These are phyloP conservation scores for Helicostylum pulchrum DNA, from an alignment of 192 early-diverging fungal species.

Conservation along the genomic window DNA sequence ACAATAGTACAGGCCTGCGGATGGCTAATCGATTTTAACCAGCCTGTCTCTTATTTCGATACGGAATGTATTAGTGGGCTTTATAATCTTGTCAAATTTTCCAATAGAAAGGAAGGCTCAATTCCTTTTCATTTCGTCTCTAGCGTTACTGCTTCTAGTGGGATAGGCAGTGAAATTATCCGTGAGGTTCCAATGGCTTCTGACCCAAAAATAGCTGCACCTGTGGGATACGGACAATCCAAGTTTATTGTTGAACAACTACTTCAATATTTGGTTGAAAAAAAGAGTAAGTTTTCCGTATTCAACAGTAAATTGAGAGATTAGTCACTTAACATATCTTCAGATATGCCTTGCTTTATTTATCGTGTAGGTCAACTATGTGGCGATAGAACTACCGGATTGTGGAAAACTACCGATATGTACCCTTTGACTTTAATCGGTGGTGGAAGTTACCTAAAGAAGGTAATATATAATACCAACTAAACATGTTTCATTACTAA, in stretches of 20 bases:
- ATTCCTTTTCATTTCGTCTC: conserved; percentile 33
- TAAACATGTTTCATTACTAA: too few species aligned
- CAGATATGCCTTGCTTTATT: conserved; percentile 19
- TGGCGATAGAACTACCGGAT: conserved; percentile 24
- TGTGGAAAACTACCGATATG: conserved; percentile 32
- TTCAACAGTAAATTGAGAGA: too few species aligned
- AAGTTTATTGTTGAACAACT: conserved; percentile 35
- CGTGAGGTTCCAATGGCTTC: conserved; percentile 16
- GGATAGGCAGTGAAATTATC: background rate
- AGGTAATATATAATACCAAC: background rate
- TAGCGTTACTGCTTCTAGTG: conserved; percentile 25
- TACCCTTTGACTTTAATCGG: conserved; percentile 26
- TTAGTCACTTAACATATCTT: too few species aligned
- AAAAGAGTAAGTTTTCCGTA: conserved; percentile 2
- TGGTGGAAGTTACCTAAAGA: conserved; percentile 1
- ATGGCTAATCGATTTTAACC: conserved; percentile 39
- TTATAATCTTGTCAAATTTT: conserved; percentile 25
- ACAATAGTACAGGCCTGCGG: conserved; percentile 30
- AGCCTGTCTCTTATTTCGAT: conserved; percentile 27
- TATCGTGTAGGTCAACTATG: conserved; percentile 32
- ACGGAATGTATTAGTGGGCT: conserved; percentile 26
- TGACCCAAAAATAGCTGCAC: conserved; percentile 13
- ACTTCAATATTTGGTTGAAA: conserved; percentile 7
- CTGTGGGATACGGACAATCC: conserved; percentile 35
- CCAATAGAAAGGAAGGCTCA: background rate